Percentiles rank a stretch among this genome's conserved stretches.
These are phyloP conservation scores for Aspergillus sclerotioniger DNA, from an alignment of 495 filamentous ascomycete species.

Conservation along the genomic window DNA sequence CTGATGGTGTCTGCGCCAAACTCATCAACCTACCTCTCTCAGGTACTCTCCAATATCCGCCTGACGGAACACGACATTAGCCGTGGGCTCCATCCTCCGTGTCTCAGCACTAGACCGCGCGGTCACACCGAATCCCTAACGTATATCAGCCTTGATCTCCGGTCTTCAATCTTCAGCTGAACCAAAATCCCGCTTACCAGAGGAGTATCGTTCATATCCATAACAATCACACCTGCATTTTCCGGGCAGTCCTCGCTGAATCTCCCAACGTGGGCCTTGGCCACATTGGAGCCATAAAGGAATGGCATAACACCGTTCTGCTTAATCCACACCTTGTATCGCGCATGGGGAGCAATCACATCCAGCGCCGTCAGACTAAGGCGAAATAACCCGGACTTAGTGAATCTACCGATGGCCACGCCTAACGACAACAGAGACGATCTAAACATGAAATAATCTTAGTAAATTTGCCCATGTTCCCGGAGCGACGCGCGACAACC, in stretches of 20 bases:
- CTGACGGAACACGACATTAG: constrained; percentile 79
- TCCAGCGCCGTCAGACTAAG: constrained; percentile 65
- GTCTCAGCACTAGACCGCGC: constrained; percentile 80
- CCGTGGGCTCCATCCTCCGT: constrained; percentile 81
- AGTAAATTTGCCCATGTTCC: neutral
- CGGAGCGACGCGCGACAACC: constrained; percentile 57
- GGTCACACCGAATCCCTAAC: constrained; percentile 69
- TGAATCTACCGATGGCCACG: constrained; percentile 84
- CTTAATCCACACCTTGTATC: constrained; percentile 95
- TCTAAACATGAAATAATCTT: constrained; percentile 43
- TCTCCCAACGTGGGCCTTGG: constrained; percentile 88
- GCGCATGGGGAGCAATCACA: constrained; percentile 80
- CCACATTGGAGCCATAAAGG: constrained; percentile 83
- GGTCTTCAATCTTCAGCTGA: neutral
- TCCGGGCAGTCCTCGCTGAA: constrained; percentile 78
- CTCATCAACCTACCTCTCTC: constrained; percentile 56
- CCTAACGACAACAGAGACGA: constrained; percentile 80
- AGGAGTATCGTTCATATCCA: constrained; percentile 45
- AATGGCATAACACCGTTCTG: constrained; percentile 91
- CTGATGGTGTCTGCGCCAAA: neutral
- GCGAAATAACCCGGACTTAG: too few relatives aligned
- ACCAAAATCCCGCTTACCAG: constrained; percentile 41
- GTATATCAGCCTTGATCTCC: constrained; percentile 5
- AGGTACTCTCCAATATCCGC: constrained; percentile 91
- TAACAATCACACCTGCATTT: constrained; percentile 42